Evolutionary conservation across 345 rosid species (phyloP), one percentile per base, ranked within the genome.

Genomic region (Pelargonium nanum): DNA sequence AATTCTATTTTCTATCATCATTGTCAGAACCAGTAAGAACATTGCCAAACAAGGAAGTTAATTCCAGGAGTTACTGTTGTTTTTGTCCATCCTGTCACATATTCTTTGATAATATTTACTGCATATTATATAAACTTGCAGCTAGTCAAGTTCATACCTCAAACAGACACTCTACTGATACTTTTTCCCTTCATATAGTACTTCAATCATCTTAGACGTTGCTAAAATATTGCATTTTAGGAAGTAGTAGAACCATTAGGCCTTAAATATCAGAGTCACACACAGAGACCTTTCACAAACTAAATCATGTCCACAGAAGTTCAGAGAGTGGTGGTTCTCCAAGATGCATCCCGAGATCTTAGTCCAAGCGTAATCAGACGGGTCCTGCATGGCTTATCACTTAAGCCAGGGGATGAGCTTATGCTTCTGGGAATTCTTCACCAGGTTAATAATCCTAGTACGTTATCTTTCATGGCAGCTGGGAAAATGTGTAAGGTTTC

Each of bases 361-460:
- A 68, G 58, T 66, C 67, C 64, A 40, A 70, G 72, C 24, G 70
- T 80, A 53, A 59, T 76, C 50, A 10, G 21, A 59, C 57, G 65
- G 60, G 68, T 74, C 50, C 60, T 72, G 28, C 32, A 64, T 4
- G 70, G 67, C 70, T 70, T 76, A 40, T 66, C 72, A 26, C 79
- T 76, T 60, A 72, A 83, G 68, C 72, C 81, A 15, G 78, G 83
- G 28, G 83, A 80, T 62, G 72, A 65, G 40, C 64, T 83, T n/a
- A 52, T 67, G 26, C 65, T 83, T n/a, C 55, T 75, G 1, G 80
- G 72, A 57, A 68, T 79, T 64, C 74, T 85, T 66, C 86, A 74
- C 73, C 88, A 81, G 81, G 74, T 83, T 80, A 75, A 60, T 79
- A 85, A 68, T 65, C 91, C 88, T 63, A 81, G 82, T 75, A 81